Evolutionary conservation across 2,329 filamentous ascomycete species (phyloP), one percentile per base, ranked within the genome.

Genomic region (Aspergillus terreus): DNA sequence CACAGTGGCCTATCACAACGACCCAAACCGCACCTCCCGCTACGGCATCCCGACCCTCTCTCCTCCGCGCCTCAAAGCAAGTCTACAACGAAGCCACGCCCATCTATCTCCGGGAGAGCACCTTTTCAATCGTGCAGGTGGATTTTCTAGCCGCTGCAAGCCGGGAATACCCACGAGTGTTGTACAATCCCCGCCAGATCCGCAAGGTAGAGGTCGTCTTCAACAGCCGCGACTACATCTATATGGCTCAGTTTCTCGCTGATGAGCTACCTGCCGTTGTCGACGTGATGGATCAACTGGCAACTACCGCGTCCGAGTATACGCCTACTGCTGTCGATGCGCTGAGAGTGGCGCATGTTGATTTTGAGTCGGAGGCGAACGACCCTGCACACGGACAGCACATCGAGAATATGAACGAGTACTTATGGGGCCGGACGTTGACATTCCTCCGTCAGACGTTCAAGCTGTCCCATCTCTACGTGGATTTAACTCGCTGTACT

Each of bases 401-500:
- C 14, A 52, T 57, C 43, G 46, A 53, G 30, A 58, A 56, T 9
- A 44, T 63, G 50, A 51, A 53, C 15, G 54, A 61, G 32, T 53
- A 54, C 32, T 54, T 63, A 4, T 63, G 59, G 58, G 60, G 59
- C 14, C 59, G 58, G 5, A 61, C 58, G 1, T 30, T 63, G 41
- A 57, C 52, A 2, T 61, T 62, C 30, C 50, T 61, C n/a, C 59
- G 60, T 11, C 59, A 61, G 40, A 53, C 32, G 9, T 52, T 62
- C 27, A 50, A 44, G 4, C 35, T 63, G n/a, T 42, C 51, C 1
- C 38, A 54, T 21, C 52, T 63, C 10, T 53, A 50, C 15, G 38
- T 63, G 4, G 54, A 63, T 33, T 46, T 62, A 19, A 45, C 44
- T n/a, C 46, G 49, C 21, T 62, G 57, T 38, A 48, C 49, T 32